Evolutionary conservation across 2,329 filamentous ascomycete genomes (phyloP), one percentile per base, ranked within the genome.

Genomic region (Bipolaris oryzae): DNA sequence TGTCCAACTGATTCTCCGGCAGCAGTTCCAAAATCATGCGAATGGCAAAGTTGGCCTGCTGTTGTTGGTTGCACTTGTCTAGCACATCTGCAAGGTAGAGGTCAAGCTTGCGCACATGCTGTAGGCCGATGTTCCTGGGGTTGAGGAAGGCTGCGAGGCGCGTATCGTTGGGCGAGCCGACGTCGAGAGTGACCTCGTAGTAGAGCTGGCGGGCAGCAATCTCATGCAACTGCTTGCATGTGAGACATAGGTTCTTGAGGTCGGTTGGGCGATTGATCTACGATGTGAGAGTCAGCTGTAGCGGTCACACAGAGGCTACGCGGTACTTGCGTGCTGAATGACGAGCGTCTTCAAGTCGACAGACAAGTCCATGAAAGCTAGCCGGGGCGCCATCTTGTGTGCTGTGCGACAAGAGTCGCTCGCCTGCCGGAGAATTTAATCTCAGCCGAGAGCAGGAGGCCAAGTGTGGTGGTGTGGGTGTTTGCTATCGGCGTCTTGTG

Each of bases 1-100:
- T 77, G 58, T 82, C 79, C 21, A 82, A 71, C 34, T 77, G 78
- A 57, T 82, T 76, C 49, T 81, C 78, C 1, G 80, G 80, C 34
- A 82, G 64, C 58, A 81, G 75, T 57, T 82, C 80, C 16, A 82
- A 56, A 16, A 82, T 75, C 76, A 82, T 79, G 42, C 80, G 77
- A 18, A 79, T 77, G 0, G 78, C 77, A 51, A 82, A 80, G 51
- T 80, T 74, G 37, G 79, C 80, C 58, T 80, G 79, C 52, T 78
- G 74, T 50, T 78, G 57, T 64, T 78, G 76, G 16, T 79, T 78
- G 66, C 76, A 79, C 49, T 78, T 76, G 56, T 82, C 78, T 35
- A 71, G 54, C 15, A 79, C 70, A 44, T 78, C 75, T 20, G 78
- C 78, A 7, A 81, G 75, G 58, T 81, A 79, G 21, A 82, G 71